phyloP scores from a whole-genome alignment of 176 grass and related monocot species.

The Oryza glumipatula region DNA sequence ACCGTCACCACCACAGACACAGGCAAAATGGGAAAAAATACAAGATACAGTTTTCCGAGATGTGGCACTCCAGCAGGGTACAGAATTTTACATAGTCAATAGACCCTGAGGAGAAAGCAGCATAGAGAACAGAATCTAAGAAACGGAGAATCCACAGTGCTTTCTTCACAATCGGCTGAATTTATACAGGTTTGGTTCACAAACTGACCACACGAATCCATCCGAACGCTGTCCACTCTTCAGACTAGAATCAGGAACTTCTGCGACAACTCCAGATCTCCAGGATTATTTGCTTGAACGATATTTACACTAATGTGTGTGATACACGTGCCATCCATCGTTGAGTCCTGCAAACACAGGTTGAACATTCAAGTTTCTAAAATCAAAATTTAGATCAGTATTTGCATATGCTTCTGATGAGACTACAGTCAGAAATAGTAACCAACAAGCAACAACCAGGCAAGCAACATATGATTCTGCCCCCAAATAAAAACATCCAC shows the following conservation, averaged over 20 bases:
- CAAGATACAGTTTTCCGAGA: neutral
- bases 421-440: neutral
- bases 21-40: neutral
- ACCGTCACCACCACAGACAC: neutral
- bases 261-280: neutral
- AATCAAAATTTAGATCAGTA: no score
- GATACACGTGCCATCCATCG: neutral
- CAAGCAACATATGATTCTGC: neutral
- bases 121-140: neutral
- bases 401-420: neutral
- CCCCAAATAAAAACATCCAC: neutral
- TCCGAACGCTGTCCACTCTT: neutral
- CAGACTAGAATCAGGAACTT: neutral
- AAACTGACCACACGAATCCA: neutral
- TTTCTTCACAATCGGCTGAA: neutral
- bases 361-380: no score
- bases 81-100: neutral
- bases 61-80: neutral
- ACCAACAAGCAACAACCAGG: neutral
- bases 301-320: neutral
- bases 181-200: neutral
- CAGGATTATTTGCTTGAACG: slow-evolving; percentile 1
- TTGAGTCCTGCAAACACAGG: neutral
- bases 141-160: neutral
- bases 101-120: neutral